Conservation (phyloP, 768 basidiomycete genomes). For the Trametes cubensis region DNA sequence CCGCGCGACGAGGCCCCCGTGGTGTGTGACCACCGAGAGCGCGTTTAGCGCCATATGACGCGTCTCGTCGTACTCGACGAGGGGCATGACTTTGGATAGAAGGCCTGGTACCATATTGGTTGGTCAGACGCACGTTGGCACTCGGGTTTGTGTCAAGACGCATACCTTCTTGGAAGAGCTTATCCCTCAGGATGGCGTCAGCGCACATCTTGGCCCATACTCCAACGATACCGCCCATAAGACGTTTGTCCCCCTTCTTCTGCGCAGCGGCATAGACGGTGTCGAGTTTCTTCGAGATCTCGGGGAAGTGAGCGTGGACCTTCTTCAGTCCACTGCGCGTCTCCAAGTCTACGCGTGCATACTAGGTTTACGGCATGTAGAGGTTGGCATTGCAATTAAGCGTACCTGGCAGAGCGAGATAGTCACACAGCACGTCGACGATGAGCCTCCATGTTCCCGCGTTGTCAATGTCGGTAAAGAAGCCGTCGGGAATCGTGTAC, state of each 20-base stretch:
- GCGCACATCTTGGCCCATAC: conserved; percentile 67
- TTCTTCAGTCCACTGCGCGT: conserved; percentile 63
- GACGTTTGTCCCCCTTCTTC: conserved; percentile 46
- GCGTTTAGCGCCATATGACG: conserved; percentile 58
- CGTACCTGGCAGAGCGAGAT: conserved; percentile 57
- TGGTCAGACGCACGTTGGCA: background rate
- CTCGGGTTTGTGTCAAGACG: background rate
- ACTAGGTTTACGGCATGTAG: conserved; percentile 11
- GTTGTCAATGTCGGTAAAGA: conserved; percentile 49
- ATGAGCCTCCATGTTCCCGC: conserved; percentile 52
- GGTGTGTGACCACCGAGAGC: conserved; percentile 61
- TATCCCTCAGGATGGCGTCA: conserved; percentile 61
- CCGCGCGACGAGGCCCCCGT: conserved; percentile 55
- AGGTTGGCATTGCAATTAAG: background rate
- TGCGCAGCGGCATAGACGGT: conserved; percentile 43
- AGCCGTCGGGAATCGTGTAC: conserved; percentile 25
- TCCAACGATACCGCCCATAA: conserved; percentile 59
- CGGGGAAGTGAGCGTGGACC: conserved; percentile 59
- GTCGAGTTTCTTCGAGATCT: conserved; percentile 53
- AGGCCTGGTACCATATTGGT: conserved; percentile 44
- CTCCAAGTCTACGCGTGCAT: conserved; percentile 47
- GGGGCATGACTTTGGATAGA: conserved; percentile 56
- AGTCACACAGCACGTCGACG: conserved; percentile 49
- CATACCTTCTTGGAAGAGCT: conserved; percentile 59
- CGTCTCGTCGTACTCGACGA: conserved; percentile 50